Evolutionary conservation across 2,329 filamentous ascomycete genomes (phyloP).

Genomic region (Ophiostoma piceae): DNA sequence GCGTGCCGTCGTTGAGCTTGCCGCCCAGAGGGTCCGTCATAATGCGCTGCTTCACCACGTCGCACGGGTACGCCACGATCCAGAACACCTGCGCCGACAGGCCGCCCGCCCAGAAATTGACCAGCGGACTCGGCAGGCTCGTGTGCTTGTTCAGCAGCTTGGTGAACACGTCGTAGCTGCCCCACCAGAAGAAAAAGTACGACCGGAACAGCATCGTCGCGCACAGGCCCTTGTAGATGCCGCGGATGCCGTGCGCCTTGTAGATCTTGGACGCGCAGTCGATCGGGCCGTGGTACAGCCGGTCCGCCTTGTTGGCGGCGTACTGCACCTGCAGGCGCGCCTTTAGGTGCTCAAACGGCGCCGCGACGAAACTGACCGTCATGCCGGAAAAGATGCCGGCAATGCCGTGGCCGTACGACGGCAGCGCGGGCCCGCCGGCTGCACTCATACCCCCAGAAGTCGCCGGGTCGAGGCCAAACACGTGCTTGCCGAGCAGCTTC

Average conservation of each 20-base stretch:
- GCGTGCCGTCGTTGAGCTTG: slow-evolving; percentile 58
- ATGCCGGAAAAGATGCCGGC: slow-evolving; percentile 82
- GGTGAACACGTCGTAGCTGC: slow-evolving; percentile 83
- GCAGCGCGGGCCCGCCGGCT: slow-evolving; percentile 50
- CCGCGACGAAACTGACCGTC: slow-evolving; percentile 88
- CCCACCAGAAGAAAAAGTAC: slow-evolving; percentile 99
- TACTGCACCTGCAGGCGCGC: slow-evolving; percentile 93
- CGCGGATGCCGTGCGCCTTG: slow-evolving; percentile 65
- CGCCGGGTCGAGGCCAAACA: slow-evolving; percentile 54
- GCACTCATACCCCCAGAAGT: slow-evolving; percentile 29
- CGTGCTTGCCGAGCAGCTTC: slow-evolving; percentile 69
- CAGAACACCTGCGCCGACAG: slow-evolving; percentile 92
- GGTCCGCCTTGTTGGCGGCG: slow-evolving; percentile 66
- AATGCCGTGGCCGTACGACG: slow-evolving; percentile 74
- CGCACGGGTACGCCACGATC: slow-evolving; percentile 84
- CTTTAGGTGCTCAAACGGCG: slow-evolving; percentile 93
- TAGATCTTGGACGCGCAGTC: slow-evolving; percentile 73
- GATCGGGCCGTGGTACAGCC: slow-evolving; percentile 79
- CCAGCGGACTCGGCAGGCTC: slow-evolving; percentile 63
- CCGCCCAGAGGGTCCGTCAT: slow-evolving; percentile 91
- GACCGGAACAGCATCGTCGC: slow-evolving; percentile 84
- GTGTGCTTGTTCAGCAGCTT: slow-evolving; percentile 62
- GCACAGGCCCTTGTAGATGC: slow-evolving; percentile 77
- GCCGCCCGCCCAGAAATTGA: slow-evolving; percentile 98
- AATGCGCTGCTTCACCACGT: slow-evolving; percentile 91